phyloP scores from a whole-genome alignment of 257 asterid species.

The Sherardia arvensis region DNA sequence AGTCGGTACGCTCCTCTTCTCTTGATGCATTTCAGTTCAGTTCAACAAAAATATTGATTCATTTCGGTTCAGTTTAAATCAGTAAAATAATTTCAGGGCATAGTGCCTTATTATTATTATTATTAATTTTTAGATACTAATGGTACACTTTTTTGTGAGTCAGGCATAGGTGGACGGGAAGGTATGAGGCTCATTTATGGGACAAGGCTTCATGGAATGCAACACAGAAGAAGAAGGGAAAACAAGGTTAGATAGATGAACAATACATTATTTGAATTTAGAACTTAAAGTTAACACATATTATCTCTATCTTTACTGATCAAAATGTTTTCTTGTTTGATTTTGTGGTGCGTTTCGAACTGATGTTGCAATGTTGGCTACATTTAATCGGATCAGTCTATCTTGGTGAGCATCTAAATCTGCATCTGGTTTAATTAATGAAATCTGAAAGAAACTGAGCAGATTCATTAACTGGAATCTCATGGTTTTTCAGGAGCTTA shows the following conservation, averaged over 20 bases:
- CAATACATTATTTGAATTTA: no score
- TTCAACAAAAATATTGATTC: no score
- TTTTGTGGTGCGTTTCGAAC: constrained; percentile 8
- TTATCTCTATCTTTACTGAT: constrained; percentile 6
- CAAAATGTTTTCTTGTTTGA: background rate
- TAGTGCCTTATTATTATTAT: no score
- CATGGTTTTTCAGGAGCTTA: constrained; percentile 43
- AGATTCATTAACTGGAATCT: background rate
- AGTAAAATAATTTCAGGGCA: no score
- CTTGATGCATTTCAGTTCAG: background rate
- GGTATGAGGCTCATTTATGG: constrained; percentile 83
- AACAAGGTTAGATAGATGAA: constrained; percentile 40
- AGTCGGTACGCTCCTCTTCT: constrained; percentile 35
- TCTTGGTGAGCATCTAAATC: constrained; percentile 44
- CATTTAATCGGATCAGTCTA: constrained; percentile 43
- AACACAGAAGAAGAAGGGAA: constrained; percentile 78
- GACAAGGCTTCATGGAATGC: constrained; percentile 84
- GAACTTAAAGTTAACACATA: no score
- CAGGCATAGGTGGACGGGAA: constrained; percentile 82
- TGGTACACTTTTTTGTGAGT: background rate
- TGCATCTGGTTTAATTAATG: background rate
- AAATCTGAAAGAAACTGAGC: background rate
- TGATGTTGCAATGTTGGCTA: constrained; percentile 16
- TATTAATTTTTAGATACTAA: no score
- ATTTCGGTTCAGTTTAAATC: no score